Base-by-base conservation (phyloP, 805 yeast species). In the Ogataea neopini region DNA sequence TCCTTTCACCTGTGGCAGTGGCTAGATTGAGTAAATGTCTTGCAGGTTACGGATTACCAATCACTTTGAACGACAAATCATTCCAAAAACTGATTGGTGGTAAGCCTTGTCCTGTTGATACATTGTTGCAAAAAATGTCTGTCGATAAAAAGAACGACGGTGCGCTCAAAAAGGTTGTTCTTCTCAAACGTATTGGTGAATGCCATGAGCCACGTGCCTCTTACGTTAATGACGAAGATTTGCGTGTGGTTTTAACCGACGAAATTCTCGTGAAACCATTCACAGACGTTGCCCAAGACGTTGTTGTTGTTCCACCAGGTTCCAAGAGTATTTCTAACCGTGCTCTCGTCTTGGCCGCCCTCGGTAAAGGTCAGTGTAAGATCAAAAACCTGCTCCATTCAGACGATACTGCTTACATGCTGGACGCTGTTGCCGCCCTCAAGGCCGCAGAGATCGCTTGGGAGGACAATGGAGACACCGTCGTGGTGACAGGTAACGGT, bases 121-220 rank as follows among this genome's bases (percentile, higher is more conserved):
- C 73, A 8, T 74, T 94, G 44, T 71, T 94, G 53, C 71, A 81
- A 49, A 88, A 88, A 61, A 94, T 94, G 99, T 81, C 95, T 33
- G 87, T 94, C 50, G 99, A 94, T 68, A 94, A 94, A 77, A 94
- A 94, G 68, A 94, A 94, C 63, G 97, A 89, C 60, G 99, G 99
- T 25, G 74, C 88, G 13, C 85, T 83, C 64, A 94, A 94, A 71
- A 86, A 88, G 64, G 86, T 88, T 52, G 97, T 90, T 13, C 68
- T 94, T 33, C 75, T 94, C 54, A 86, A 87, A 60, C 76, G 79
- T 29, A 91, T 94, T 57, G 99, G 99, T 42, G 80, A 83, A 66
- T 90, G 97, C 61, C 83, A 82, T 66, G 97, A 94, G 66, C 82
- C 83, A 48, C 80, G 84, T 56, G 99, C 99, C 4, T 88, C 94